Conservation (phyloP, 129 eudicot species). For the Deinandra increscens region DNA sequence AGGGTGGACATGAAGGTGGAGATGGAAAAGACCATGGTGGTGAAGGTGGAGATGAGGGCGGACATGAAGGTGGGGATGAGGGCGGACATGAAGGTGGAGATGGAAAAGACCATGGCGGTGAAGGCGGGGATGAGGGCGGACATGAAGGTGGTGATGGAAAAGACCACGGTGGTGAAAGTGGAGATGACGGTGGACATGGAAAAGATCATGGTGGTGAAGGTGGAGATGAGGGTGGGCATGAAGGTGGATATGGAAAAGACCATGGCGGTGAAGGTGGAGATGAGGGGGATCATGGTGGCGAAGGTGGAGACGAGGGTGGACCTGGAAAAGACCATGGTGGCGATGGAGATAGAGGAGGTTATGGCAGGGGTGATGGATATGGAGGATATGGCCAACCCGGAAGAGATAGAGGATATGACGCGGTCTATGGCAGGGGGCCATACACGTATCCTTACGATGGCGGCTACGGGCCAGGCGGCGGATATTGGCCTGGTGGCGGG, state of each 20-base stretch:
- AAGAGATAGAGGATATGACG: conserved; percentile 11
- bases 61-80: conserved; percentile 1
- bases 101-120: conserved; percentile 18
- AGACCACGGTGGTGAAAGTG: conserved; percentile 18
- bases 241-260: conserved; percentile 2
- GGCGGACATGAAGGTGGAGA: background rate
- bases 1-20: background rate
- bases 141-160: background rate
- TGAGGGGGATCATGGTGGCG: background rate
- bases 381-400: conserved; percentile 5
- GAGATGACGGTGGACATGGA: background rate
- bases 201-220: conserved; percentile 14
- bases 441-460: background rate
- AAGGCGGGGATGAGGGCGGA: conserved; percentile 2
- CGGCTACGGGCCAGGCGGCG: background rate
- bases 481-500: background rate
- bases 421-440: background rate
- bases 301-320: background rate
- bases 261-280: background rate
- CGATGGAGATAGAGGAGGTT: background rate
- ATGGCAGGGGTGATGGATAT: background rate
- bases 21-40: background rate
- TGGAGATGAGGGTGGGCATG: conserved; percentile 8
- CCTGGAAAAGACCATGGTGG: too few relatives aligned
- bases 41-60: background rate